phyloP scores from a whole-genome alignment of 140 eudicot species.

The Senecio squalidus region DNA sequence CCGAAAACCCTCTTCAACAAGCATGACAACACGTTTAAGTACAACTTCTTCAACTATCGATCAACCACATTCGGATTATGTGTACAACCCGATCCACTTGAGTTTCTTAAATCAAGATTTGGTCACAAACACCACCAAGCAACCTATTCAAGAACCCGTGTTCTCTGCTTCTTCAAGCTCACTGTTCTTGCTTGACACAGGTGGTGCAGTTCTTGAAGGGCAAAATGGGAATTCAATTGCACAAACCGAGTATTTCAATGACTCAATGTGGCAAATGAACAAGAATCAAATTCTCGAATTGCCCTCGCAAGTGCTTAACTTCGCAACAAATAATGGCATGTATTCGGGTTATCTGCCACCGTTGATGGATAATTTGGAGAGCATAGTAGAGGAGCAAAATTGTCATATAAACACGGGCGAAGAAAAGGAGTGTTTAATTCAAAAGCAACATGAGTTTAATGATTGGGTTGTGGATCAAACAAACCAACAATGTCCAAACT shows the following conservation, averaged over 20 bases:
- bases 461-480: conserved; percentile 58
- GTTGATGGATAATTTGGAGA: conserved; percentile 49
- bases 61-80: conserved; percentile 28
- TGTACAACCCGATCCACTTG: conserved; percentile 34
- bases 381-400: conserved; percentile 32
- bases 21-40: conserved; percentile 25
- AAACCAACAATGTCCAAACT: conserved; percentile 43
- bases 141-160: conserved; percentile 28
- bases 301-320: conserved; percentile 20
- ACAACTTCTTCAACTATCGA: conserved; percentile 17
- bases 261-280: conserved; percentile 36
- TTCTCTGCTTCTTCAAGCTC: conserved; percentile 42
- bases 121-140: conserved; percentile 31
- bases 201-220: conserved; percentile 30
- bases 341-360: conserved; percentile 48
- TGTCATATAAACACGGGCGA: conserved; percentile 30
- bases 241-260: conserved; percentile 30
- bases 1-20: conserved; percentile 42
- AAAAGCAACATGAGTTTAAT: conserved; percentile 48
- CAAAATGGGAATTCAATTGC: conserved; percentile 20
- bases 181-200: conserved; percentile 66
- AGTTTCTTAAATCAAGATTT: conserved; percentile 45
- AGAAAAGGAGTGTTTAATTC: conserved; percentile 34
- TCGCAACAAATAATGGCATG: conserved; percentile 23
- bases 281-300: conserved; percentile 32